Evolutionary conservation across 2,329 filamentous ascomycete genomes (phyloP).

Genomic region (Fusarium xylarioides): DNA sequence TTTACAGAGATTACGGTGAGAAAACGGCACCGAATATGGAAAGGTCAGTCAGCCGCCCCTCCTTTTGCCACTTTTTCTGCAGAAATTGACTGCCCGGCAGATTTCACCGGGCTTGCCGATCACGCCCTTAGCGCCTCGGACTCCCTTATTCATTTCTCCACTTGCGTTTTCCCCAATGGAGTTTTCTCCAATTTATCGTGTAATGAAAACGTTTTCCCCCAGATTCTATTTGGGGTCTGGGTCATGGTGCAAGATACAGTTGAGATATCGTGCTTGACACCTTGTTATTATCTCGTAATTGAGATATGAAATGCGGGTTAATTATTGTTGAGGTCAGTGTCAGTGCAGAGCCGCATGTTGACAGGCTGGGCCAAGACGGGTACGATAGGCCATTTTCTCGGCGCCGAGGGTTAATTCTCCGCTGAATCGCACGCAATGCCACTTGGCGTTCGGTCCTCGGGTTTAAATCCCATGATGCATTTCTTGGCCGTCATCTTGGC

Average conservation of each 20-base stretch:
- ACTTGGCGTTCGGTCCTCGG: constrained; percentile 2
- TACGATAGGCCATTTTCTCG: constrained; percentile 6
- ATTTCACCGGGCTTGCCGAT: no score
- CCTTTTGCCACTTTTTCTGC: no score
- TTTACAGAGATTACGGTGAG: no score
- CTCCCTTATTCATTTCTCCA: background rate
- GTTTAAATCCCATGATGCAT: background rate
- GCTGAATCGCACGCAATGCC: constrained; percentile 14
- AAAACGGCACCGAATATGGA: no score
- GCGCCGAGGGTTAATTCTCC: background rate
- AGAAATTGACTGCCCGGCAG: no score
- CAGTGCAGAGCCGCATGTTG: constrained; percentile 19
- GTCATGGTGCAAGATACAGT: constrained; percentile 10
- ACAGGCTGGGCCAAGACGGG: background rate
- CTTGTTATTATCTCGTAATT: constrained; percentile 11
- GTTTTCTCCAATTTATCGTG: constrained; percentile 5
- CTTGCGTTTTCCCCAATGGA: background rate
- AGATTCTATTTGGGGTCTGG: constrained; percentile 9
- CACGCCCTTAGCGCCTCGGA: no score
- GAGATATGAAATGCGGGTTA: background rate
- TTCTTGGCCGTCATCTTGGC: background rate
- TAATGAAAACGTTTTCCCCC: constrained; percentile 29
- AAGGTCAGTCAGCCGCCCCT: no score
- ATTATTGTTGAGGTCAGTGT: background rate
- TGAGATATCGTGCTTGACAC: constrained; percentile 20